Evolutionary conservation across 805 yeast species (phyloP).

Genomic region (Candida manassasensis): DNA sequence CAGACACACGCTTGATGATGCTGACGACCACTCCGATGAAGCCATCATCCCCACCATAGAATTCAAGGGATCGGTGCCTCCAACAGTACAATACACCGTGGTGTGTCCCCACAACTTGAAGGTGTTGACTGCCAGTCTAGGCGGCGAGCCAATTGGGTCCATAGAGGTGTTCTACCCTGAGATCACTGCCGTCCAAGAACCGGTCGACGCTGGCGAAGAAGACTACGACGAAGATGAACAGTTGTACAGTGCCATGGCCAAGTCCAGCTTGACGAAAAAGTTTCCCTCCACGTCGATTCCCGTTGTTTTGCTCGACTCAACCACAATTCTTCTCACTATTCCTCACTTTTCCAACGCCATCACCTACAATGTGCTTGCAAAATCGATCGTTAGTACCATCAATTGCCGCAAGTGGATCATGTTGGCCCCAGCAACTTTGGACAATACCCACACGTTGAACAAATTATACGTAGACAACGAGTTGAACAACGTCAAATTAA

Average conservation of each 20-base stretch:
- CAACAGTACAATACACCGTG: slow-evolving; percentile 18
- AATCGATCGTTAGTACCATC: slow-evolving; percentile 14
- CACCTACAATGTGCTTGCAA: slow-evolving; percentile 27
- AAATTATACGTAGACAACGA: slow-evolving; percentile 15
- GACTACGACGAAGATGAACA: slow-evolving; percentile 50
- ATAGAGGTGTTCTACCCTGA: slow-evolving; percentile 9
- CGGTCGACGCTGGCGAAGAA: slow-evolving; percentile 15
- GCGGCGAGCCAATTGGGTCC: slow-evolving; percentile 6
- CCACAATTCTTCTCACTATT: slow-evolving; percentile 17
- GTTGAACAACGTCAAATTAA: slow-evolving; percentile 1
- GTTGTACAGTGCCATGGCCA: slow-evolving; percentile 34
- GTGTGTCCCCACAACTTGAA: slow-evolving; percentile 26
- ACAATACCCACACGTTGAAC: slow-evolving; percentile 25
- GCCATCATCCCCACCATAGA: slow-evolving; percentile 26
- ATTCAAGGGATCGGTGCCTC: slow-evolving; percentile 13
- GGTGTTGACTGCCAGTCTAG: slow-evolving; percentile 15
- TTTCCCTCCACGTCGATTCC: slow-evolving; percentile 22
- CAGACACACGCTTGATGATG: slow-evolving; percentile 49
- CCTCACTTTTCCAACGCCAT: slow-evolving; percentile 36
- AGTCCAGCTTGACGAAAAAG: slow-evolving; percentile 16
- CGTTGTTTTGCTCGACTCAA: slow-evolving; percentile 11
- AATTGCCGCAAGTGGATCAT: slow-evolving; percentile 22
- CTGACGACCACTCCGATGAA: slow-evolving; percentile 18
- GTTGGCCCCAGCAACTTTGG: slow-evolving; percentile 34
- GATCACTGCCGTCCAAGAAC: slow-evolving; percentile 5